Evolutionary conservation across 495 filamentous ascomycete genomes (phyloP), one percentile per base, ranked within the genome.

Genomic region (Amniculicola lignicola): DNA sequence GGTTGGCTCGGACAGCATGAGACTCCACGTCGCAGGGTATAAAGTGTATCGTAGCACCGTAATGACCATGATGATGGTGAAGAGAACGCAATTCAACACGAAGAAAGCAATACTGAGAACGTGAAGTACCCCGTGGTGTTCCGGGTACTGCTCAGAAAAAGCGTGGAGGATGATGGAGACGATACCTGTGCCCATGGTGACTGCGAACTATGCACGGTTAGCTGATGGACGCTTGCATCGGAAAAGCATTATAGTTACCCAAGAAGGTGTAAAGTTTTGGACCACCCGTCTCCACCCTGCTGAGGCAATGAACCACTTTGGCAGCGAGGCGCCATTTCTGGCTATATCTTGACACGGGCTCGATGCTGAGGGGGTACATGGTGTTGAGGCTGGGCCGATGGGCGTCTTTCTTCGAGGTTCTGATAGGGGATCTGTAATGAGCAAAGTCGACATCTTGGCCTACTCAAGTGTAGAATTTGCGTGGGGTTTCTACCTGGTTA

Each of bases 151-250:
- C 10, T 18, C 36, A 1, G 52, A 47, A 18, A 56, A 41, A 9
- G 73, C 74, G 57, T 82, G 74, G 2, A 84, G 70, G 7, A 85
- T 70, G 24, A 83, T 77, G 4, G 82, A 81, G 2, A 81, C 78
- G 22, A 86, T 82, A 3, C 82, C 83, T 0, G 83, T 87, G 25
- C 83, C 80, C 82, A 87, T 86, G 14, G 67, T 85, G 29, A 82
- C 73, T 4, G 70, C 62, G 61, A 78, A 80, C 78, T 40, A 19
- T 3, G n/a, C 27, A 9, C 24, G 12, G 18, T 40, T 14, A 11
- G 16, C 5, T 14, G 37, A 10, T 43, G 15, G 10, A 42, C 1
- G 5, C 7, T 23, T 18, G 5, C n/a, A 47, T 44, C 23, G 15
- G 9, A n/a, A 33, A n/a, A 9, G n/a, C 7, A 33, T 33, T 33